Evolutionary conservation across 2,329 filamentous ascomycete genomes (phyloP), one percentile per base, ranked within the genome.

Genomic region (Fusarium abutilonis): DNA sequence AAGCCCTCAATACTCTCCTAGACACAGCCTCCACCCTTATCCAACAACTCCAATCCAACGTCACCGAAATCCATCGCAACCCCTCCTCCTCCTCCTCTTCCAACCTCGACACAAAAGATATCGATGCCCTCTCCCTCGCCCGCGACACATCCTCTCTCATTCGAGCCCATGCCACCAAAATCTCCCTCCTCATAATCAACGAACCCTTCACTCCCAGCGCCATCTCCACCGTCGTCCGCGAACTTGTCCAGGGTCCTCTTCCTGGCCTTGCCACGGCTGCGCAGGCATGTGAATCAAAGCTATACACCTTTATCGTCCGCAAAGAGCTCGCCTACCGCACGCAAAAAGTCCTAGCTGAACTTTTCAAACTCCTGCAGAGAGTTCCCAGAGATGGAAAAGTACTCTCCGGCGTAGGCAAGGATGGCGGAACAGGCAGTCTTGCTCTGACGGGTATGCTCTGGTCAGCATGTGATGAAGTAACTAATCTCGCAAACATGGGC

Each of bases 161-260:
- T 56, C 88, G 86, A 73, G 91, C 93, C 0, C 92, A 97, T 72
- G 86, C 89, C 2, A 97, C 93, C 6, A 97, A 96, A 63, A 82
- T 97, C 23, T 94, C 91, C 0, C 87, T 97, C 1, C 84, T 98
- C 11, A 85, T 95, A 2, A 90, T 96, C 70, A 97, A 91, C 70
- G 85, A 91, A 15, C 93, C 94, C 1, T 96, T 96, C 67, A 95
- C 93, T 0, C 88, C 91, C 0, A 87, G 88, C 1, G 93, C 92
- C 6, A 82, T 96, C 31, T 78, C 77, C 9, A 87, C 83, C 21
- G 86, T 96, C 13, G 78, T 97, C 5, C 82, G 85, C 31, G 87
- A 93, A 55, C 82, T 96, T n/a, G 83, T 88, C 19, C 82, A 85
- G 11, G 87, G 87, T 0, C 86, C 91, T n/a, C 81, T 96, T 0